Evolutionary conservation across 2,329 filamentous ascomycete genomes (phyloP).

Genomic region (Samsoniella hepiali): DNA sequence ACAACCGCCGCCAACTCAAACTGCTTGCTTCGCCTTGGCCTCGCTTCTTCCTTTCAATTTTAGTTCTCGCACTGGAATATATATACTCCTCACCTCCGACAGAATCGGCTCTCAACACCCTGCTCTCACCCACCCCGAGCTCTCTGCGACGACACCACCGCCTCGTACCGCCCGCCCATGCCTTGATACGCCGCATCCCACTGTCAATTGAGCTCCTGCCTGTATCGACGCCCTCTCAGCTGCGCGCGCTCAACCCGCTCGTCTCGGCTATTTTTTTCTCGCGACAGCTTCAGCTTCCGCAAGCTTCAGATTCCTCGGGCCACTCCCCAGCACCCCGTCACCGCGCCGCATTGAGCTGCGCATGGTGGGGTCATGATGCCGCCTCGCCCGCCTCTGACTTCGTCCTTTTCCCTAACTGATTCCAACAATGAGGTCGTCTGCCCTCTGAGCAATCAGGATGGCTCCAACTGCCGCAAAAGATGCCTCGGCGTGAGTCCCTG

Average conservation of each 20-base stretch:
- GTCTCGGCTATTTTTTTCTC: not conserved
- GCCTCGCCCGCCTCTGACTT: conserved; percentile 79
- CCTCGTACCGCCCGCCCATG: not conserved
- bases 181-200: not conserved
- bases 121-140: not conserved
- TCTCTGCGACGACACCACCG: not conserved
- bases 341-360: conserved; percentile 25
- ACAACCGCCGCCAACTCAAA: not conserved
- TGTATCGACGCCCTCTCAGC: not conserved
- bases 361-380: conserved; percentile 75
- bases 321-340: conserved; percentile 3
- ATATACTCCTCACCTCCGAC: not conserved
- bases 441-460: conserved; percentile 92
- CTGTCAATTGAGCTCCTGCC: conserved; percentile 6
- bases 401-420: conserved; percentile 89
- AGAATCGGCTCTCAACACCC: not conserved
- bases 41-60: not conserved
- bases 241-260: not conserved
- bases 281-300: not conserved
- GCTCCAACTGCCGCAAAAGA: conserved; percentile 93
- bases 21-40: conserved; percentile 11
- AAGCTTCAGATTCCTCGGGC: not conserved
- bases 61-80: not conserved
- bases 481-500: conserved; percentile 85
- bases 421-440: conserved; percentile 95